A percentile compares a stretch with the other conserved stretches of the same genome.
These are phyloP conservation scores for Auricularia sp. DNA, from an alignment of 768 basidiomycete species.

Conservation along the genomic window DNA sequence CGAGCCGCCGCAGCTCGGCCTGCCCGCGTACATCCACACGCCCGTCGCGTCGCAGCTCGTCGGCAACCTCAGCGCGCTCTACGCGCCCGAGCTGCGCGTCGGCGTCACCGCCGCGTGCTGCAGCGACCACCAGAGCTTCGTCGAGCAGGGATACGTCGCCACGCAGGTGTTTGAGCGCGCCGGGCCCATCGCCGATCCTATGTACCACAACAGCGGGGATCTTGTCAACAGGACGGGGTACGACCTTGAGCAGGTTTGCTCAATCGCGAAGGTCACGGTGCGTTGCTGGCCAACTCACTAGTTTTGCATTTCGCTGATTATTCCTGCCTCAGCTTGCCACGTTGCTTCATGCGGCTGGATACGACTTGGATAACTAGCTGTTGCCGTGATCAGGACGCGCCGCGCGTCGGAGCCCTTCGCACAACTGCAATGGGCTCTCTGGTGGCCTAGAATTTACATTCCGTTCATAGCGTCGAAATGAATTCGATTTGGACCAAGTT, in stretches of 20 bases:
- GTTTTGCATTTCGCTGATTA: too few relatives aligned
- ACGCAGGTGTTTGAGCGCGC: constrained; percentile 85
- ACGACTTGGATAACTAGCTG: background rate
- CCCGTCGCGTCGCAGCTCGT: background rate
- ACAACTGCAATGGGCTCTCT: too few relatives aligned
- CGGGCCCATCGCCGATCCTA: constrained; percentile 76
- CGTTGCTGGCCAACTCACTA: constrained; percentile 11
- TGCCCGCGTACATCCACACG: constrained; percentile 54
- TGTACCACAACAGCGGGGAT: constrained; percentile 87
- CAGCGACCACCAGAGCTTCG: constrained; percentile 88
- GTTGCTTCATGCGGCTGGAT: constrained; percentile 28
- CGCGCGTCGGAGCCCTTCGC: too few relatives aligned
- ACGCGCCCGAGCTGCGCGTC: constrained; percentile 69
- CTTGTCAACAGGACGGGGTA: constrained; percentile 70
- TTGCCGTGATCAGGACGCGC: background rate
- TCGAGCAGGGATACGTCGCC: constrained; percentile 73
- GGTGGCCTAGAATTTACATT: too few relatives aligned
- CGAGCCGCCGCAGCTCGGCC: constrained; percentile 76
- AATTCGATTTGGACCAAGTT: too few relatives aligned
- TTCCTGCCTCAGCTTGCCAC: constrained; percentile 46
- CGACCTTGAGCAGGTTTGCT: constrained; percentile 70
- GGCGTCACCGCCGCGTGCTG: constrained; percentile 73
- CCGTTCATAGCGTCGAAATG: too few relatives aligned
- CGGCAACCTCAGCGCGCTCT: constrained; percentile 63
- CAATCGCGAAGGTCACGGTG: constrained; percentile 84